These are phyloP conservation scores for Trichoderma cornu-damae DNA, from an alignment of 2,329 filamentous ascomycete species.

Conservation along the genomic window DNA sequence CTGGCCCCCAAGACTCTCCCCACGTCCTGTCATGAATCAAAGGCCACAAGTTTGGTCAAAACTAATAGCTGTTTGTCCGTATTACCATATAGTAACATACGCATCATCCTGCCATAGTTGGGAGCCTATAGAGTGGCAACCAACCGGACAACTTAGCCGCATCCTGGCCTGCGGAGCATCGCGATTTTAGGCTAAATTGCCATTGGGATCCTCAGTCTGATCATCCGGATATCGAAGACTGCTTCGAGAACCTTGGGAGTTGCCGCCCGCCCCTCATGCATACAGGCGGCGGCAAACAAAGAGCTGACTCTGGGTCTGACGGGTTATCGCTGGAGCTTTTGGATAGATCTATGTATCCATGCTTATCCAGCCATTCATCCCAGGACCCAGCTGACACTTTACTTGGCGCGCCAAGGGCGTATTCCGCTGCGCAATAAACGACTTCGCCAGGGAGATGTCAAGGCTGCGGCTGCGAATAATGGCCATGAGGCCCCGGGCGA, in stretches of 20 bases:
- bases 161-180: slow-evolving; percentile 3
- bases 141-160: slow-evolving; percentile 19
- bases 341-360: slow-evolving; percentile 4
- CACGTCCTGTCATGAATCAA: slow-evolving; percentile 6
- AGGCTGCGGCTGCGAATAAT: slow-evolving; percentile 13
- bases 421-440: neutral
- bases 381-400: slow-evolving; percentile 10
- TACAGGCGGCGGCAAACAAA: slow-evolving; percentile 13
- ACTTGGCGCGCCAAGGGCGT: slow-evolving; percentile 2
- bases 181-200: slow-evolving; percentile 14
- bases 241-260: neutral
- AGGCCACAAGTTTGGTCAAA: neutral
- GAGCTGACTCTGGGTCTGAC: slow-evolving; percentile 5
- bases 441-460: neutral
- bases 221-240: slow-evolving; percentile 14
- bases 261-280: slow-evolving; percentile 15
- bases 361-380: slow-evolving; percentile 6
- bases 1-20: neutral
- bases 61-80: neutral
- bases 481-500: slow-evolving; percentile 7
- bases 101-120: neutral
- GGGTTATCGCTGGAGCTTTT: slow-evolving; percentile 7
- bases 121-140: slow-evolving; percentile 8
- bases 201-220: slow-evolving; percentile 4
- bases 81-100: neutral